Conservation (phyloP, 108 stramenopile genomes). For the Nannochloropsis granulata region DNA sequence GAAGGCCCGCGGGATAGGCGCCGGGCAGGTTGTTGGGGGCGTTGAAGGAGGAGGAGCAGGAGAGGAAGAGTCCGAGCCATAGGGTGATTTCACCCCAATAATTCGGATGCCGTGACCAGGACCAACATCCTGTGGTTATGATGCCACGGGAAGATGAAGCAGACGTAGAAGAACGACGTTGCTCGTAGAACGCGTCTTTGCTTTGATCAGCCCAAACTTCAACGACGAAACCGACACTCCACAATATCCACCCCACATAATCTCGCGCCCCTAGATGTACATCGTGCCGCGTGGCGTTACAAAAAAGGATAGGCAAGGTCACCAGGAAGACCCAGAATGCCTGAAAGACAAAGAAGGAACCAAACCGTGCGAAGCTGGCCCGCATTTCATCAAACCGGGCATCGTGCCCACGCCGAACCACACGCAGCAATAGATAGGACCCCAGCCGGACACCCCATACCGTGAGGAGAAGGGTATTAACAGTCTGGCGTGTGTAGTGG, state of each 20-base stretch:
- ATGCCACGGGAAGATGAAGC: background rate
- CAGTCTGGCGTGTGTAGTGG: background rate
- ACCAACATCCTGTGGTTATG: background rate
- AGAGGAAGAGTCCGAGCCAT: background rate
- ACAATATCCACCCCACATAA: background rate
- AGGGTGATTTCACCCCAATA: background rate
- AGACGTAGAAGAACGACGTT: background rate
- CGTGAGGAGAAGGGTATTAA: background rate
- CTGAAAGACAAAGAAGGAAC: background rate
- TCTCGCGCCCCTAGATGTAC: background rate
- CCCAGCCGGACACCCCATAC: background rate
- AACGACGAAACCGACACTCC: background rate
- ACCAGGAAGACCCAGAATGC: background rate
- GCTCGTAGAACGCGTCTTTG: background rate
- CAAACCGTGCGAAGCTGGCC: background rate
- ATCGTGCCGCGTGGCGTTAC: background rate
- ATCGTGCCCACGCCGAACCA: background rate
- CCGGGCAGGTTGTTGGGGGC: background rate
- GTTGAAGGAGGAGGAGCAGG: background rate
- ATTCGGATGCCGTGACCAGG: background rate
- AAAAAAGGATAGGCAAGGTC: background rate
- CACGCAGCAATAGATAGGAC: background rate
- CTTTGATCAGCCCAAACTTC: background rate
- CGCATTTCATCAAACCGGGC: background rate
- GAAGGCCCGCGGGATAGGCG: background rate